Conservation (phyloP, 768 basidiomycete genomes). For the Rhizopogon roseolus region DNA sequence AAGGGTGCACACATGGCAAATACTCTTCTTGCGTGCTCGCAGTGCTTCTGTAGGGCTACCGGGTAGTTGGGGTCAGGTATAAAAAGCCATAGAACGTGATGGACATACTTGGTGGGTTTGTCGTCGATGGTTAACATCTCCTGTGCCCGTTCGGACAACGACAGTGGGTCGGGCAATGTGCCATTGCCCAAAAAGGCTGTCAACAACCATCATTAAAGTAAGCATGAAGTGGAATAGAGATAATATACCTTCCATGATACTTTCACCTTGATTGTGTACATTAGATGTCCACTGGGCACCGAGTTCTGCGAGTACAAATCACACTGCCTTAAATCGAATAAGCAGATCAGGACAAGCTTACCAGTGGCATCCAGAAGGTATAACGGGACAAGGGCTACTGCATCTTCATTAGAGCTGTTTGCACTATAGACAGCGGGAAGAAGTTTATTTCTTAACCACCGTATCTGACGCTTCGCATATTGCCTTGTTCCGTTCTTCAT, state of each 20-base stretch:
- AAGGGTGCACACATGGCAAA: constrained; percentile 61
- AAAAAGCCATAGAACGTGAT: not conserved
- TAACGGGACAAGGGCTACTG: constrained; percentile 28
- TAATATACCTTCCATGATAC: constrained; percentile 43
- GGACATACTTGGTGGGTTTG: constrained; percentile 43
- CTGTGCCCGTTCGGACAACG: constrained; percentile 51
- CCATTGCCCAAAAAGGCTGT: constrained; percentile 52
- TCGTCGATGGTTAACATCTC: constrained; percentile 42
- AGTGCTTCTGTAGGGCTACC: constrained; percentile 56
- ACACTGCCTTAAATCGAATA: not conserved
- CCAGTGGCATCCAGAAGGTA: constrained; percentile 72
- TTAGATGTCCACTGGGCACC: constrained; percentile 54
- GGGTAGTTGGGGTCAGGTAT: constrained; percentile 1
- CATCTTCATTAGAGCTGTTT: constrained; percentile 19
- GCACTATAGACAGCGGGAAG: constrained; percentile 61
- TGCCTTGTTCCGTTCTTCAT: constrained; percentile 88
- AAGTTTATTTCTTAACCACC: constrained; percentile 90
- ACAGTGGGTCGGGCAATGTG: constrained; percentile 50
- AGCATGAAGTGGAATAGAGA: not conserved
- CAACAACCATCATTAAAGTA: not conserved
- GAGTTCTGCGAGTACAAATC: constrained; percentile 31
- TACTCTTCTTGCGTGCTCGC: constrained; percentile 47
- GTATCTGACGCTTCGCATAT: constrained; percentile 88
- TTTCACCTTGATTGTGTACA: constrained; percentile 47
- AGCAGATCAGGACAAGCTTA: constrained; percentile 19